Base-by-base conservation (phyloP, 2,329 filamentous ascomycete species). In the Aureobasidium lini region DNA sequence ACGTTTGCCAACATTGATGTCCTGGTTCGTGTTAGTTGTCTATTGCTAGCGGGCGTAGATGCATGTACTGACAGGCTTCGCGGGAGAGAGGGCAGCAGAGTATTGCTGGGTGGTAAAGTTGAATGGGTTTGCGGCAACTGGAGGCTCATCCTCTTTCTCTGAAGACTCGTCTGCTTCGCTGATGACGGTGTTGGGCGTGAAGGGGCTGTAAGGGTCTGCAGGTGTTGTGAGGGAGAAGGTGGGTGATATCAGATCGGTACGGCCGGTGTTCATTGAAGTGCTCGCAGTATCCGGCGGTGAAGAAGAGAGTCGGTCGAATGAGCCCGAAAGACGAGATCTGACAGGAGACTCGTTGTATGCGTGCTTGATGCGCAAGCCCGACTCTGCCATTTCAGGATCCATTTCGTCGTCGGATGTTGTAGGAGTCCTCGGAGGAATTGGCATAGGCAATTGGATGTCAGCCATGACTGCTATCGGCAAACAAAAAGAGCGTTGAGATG, bases 21-120 rank as follows among this genome's bases (percentile, higher is more conserved):
- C 93, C 87, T 95, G 72, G 4, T 10, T 13, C 61, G 63, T 53
- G 18, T 42, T 10, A 47, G 43, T 32, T 23, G 23, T 23, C 15
- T 36, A n/a, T 39, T 13, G 13, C 34, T 36, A 3, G 34, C 34
- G 5, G n/a, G 66, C 65, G 63, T 16, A 13, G 15, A 28, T 15
- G 49, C 7, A 1, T 10, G 32, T 28, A 76, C 81, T 44, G 77
- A 91, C 88, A 64, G 89, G 88, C 77, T 91, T 93, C 23, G 39
- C 54, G 23, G 54, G 54, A 16, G 60, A 58, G 5, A 57, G 60
- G 63, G 61, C 36, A 16, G 56, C 74, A 57, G 71, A 71, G 65
- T 80, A 80, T 63, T 74, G 70, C 52, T 75, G 70, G 1, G 93
- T 89, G 75, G 95, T 85, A 74, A 97, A 97, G 75, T 97, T 97